A percentile compares a stretch with the other conserved stretches of the same genome.
These are phyloP conservation scores for Sinapis alba DNA, from an alignment of 441 rosid genomes.

Conservation along the genomic window DNA sequence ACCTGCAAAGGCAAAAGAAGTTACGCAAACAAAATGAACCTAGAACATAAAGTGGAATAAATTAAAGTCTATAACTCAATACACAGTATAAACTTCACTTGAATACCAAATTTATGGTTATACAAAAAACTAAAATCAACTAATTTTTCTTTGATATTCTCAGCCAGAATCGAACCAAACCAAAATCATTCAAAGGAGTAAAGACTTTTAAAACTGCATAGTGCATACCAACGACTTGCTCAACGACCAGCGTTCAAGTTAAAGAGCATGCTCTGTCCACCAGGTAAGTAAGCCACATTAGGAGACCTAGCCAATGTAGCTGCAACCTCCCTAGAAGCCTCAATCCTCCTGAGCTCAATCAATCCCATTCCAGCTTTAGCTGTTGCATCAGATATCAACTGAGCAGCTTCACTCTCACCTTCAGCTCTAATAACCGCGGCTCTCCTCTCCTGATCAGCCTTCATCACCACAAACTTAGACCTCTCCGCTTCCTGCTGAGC, in stretches of 20 bases:
- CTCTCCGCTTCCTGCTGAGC: slow-evolving; percentile 97
- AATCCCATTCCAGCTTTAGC: slow-evolving; percentile 74
- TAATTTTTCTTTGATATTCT: not conserved
- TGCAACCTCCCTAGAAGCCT: slow-evolving; percentile 86
- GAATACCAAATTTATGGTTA: not conserved
- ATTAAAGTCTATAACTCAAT: not conserved
- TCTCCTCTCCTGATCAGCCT: slow-evolving; percentile 95
- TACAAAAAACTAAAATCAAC: not conserved
- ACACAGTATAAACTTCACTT: not conserved
- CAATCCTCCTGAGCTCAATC: slow-evolving; percentile 91
- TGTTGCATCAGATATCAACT: slow-evolving; percentile 80
- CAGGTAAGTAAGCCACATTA: slow-evolving; percentile 83
- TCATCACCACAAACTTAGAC: slow-evolving; percentile 81
- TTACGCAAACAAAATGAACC: not conserved
- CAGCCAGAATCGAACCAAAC: not conserved
- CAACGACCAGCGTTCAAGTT: slow-evolving; percentile 68
- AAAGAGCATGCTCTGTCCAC: slow-evolving; percentile 78
- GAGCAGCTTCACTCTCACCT: slow-evolving; percentile 95
- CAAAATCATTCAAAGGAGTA: not conserved
- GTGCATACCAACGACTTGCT: slow-evolving; percentile 26
- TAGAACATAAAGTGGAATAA: not conserved
- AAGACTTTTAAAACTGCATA: not conserved
- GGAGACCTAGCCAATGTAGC: slow-evolving; percentile 83
- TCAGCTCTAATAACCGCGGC: slow-evolving; percentile 91
- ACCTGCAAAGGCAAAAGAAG: not conserved